Base-by-base conservation (phyloP, 371 early-diverging fungal genomes). In the Rhizopus sp. region DNA sequence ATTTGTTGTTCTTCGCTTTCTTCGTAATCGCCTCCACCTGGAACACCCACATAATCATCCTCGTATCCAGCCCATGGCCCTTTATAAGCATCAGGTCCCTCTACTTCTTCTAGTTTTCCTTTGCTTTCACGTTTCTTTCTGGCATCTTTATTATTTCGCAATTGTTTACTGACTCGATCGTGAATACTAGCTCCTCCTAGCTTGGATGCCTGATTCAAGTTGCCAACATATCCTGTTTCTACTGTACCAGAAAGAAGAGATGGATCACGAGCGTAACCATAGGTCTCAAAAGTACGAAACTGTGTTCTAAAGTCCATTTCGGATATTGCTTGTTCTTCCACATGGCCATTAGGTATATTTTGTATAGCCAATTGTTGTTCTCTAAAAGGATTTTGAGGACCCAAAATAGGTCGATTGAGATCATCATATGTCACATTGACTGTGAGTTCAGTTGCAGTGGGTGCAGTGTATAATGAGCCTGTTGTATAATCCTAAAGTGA, bases 61-160 rank as follows among this genome's bases (percentile, higher is more conserved):
- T 91, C 91, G 64, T 88, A 97, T 3, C 95, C 93, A 4, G 96
- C 96, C 98, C 97, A 97, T 6, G 97, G 98, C 0, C 98, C 98
- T 52, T 81, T 81, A 64, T 91, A 96, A 13, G 91, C 89, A 68
- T 84, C 77, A 5, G 88, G 90, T 10, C 91, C 95, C 17, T 91
- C 91, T 7, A 93, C 60, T 16, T 89, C 78, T 3, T 79, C 71
- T 0, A 92, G 67, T 59, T 94, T 88, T 17, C 97, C 96, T 60
- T 89, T 90, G 7, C 81, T 71, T 59, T 89, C 86, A 53, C 96
- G 81, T 55, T 87, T 88, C 40, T 86, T 77, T 42, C 72, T 69
- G 7, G 72, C 59, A 46, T 82, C 83, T 60, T 84, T 81, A 41
- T 81, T 76, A 45, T 64, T 72, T 51, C 70, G 60, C 13, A 73